These are phyloP conservation scores for Exophiala bonariae DNA, from an alignment of 2,329 filamentous ascomycete species.

Conservation along the genomic window DNA sequence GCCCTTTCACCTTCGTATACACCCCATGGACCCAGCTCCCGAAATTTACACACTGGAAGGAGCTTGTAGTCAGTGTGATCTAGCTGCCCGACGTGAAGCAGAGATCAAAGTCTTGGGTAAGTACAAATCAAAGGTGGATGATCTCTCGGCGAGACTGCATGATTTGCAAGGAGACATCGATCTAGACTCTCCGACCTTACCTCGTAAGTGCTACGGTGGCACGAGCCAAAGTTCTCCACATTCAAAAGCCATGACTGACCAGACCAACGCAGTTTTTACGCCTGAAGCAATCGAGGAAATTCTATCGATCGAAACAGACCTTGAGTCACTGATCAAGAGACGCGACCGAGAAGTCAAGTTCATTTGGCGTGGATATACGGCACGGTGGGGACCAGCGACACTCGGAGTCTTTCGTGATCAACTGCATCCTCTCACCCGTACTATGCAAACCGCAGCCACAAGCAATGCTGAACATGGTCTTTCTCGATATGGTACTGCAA, in stretches of 20 bases:
- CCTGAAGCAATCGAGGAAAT: conserved; percentile 10
- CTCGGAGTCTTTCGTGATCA: not conserved
- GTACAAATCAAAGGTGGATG: conserved; percentile 13
- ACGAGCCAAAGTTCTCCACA: not conserved
- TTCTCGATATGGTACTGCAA: too few relatives aligned
- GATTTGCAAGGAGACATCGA: conserved; percentile 12
- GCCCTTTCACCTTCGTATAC: conserved; percentile 7
- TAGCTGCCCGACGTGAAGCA: conserved; percentile 15
- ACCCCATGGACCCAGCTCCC: not conserved
- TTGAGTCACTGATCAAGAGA: conserved; percentile 13
- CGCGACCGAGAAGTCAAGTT: conserved; percentile 20
- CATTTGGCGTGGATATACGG: conserved; percentile 25
- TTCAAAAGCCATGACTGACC: not conserved
- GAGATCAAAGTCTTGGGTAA: conserved; percentile 16
- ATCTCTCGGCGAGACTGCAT: conserved; percentile 13
- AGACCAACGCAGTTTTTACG: not conserved
- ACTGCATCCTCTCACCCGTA: too few relatives aligned
- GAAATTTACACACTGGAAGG: conserved; percentile 21
- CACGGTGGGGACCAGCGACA: conserved; percentile 25
- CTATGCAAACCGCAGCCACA: too few relatives aligned
- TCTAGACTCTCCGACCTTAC: not conserved
- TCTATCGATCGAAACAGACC: conserved; percentile 14
- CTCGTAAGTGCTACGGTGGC: too few relatives aligned
- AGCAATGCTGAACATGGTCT: too few relatives aligned
- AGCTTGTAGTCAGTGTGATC: conserved; percentile 22